A percentile compares a stretch with the other conserved stretches of the same genome.
phyloP scores from a whole-genome alignment of 345 rosid species.

The Pistacia vera region DNA sequence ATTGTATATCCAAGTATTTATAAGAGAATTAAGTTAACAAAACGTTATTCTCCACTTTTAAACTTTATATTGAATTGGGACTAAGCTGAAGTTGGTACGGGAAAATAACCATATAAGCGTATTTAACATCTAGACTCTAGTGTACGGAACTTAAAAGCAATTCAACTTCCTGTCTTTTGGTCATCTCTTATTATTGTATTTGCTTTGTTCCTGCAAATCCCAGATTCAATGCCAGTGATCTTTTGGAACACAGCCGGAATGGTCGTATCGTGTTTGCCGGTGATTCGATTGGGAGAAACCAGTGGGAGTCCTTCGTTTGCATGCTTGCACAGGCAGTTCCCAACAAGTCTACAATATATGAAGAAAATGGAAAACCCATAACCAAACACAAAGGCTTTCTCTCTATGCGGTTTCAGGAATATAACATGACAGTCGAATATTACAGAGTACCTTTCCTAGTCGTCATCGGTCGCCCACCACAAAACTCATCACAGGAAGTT shows the following conservation, averaged over 20 bases:
- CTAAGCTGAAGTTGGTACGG: too few relatives aligned
- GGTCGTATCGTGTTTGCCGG: slow-evolving; percentile 88
- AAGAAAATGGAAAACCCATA: slow-evolving; percentile 70
- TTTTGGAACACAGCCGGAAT: slow-evolving; percentile 66
- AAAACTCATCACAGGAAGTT: slow-evolving; percentile 38
- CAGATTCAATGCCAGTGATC: slow-evolving; percentile 79
- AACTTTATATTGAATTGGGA: too few relatives aligned
- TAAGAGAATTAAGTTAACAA: too few relatives aligned
- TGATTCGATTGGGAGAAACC: slow-evolving; percentile 89
- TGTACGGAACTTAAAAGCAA: neutral
- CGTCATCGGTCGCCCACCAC: slow-evolving; percentile 55
- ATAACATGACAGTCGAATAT: slow-evolving; percentile 79
- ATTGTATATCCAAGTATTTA: too few relatives aligned
- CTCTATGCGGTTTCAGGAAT: slow-evolving; percentile 64
- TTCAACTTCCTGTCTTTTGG: neutral
- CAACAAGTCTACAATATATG: slow-evolving; percentile 63
- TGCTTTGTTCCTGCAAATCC: neutral
- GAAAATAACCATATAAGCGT: too few relatives aligned
- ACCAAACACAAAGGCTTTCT: slow-evolving; percentile 88
- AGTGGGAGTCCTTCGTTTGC: slow-evolving; percentile 89
- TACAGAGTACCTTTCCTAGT: slow-evolving; percentile 81
- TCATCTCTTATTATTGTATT: neutral
- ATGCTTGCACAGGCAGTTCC: slow-evolving; percentile 63
- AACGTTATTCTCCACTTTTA: too few relatives aligned
- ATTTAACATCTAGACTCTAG: too few relatives aligned